A percentile compares a stretch with the other conserved stretches of the same genome.
Evolutionary conservation across 306 rosid species (phyloP).

Genomic region (Rubus parviflorus): DNA sequence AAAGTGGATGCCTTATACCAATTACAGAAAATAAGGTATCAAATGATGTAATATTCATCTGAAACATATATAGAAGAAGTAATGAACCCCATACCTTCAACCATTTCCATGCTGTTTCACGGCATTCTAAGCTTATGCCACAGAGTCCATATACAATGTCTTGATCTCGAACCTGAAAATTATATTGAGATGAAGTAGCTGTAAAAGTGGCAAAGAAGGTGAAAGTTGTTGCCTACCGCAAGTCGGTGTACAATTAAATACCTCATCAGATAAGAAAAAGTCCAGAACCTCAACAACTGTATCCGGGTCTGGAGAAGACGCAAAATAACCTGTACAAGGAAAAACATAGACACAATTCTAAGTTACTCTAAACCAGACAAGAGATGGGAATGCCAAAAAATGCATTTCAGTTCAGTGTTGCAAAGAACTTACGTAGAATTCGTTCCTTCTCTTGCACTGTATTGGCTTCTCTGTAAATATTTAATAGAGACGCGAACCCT

Average conservation of each 20-base stretch:
- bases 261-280: constrained; percentile 52
- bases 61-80: neutral
- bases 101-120: constrained; percentile 54
- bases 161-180: constrained; percentile 53
- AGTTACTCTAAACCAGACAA: constrained; percentile 31
- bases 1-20: neutral
- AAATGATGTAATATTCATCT: neutral
- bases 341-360: constrained; percentile 6
- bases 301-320: constrained; percentile 56
- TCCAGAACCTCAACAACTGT: constrained; percentile 49
- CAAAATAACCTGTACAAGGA: constrained; percentile 44
- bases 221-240: neutral
- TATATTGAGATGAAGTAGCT: neutral
- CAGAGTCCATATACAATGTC: constrained; percentile 42
- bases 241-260: constrained; percentile 6
- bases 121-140: constrained; percentile 50
- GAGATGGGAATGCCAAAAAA: neutral
- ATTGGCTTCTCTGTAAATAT: constrained; percentile 37
- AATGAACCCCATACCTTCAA: constrained; percentile 45
- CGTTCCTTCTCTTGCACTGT: constrained; percentile 46
- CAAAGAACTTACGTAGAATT: constrained; percentile 39
- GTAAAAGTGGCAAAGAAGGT: constrained; percentile 18
- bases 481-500: constrained; percentile 47
- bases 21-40: neutral
- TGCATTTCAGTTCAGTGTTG: constrained; percentile 1